phyloP scores from a whole-genome alignment of 2,329 filamentous ascomycete species.

The Corinectria fuckeliana region DNA sequence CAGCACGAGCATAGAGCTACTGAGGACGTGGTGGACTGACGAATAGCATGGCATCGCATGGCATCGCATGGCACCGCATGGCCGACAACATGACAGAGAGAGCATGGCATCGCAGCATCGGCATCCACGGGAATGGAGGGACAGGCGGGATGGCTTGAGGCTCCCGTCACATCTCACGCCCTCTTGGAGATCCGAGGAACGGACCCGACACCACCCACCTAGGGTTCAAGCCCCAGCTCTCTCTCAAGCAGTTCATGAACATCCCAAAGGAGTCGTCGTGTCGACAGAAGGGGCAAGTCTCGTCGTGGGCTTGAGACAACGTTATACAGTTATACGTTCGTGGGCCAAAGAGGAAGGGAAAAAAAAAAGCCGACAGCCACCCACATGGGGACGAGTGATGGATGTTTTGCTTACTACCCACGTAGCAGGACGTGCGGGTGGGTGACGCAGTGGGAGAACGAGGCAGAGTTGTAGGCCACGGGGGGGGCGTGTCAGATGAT shows the following conservation, averaged over 20 bases:
- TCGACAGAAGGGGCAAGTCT: background rate
- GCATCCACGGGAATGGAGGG: constrained; percentile 12
- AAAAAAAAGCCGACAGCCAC: constrained; percentile 24
- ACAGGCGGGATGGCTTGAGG: constrained; percentile 6
- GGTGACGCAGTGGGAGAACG: constrained; percentile 11
- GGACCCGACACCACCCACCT: constrained; percentile 8
- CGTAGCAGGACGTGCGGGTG: constrained; percentile 22
- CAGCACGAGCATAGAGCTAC: constrained; percentile 10
- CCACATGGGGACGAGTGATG: constrained; percentile 30
- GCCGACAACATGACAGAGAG: background rate
- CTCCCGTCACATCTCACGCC: constrained; percentile 12
- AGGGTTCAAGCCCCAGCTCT: background rate
- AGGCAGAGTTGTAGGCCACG: constrained; percentile 4
- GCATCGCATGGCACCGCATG: constrained; percentile 6
- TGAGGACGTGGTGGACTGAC: background rate
- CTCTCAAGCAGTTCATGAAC: background rate
- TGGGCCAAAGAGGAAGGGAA: background rate
- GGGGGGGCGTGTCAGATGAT: constrained; percentile 2
- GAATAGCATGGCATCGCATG: constrained; percentile 4
- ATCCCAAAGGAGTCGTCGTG: background rate
- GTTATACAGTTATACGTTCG: background rate
- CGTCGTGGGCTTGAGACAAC: background rate
- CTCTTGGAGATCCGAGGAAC: constrained; percentile 8
- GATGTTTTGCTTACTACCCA: constrained; percentile 35
- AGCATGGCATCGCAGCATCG: constrained; percentile 13